These are phyloP conservation scores for Dipodascus albidus DNA, from an alignment of 805 yeast species.

Conservation along the genomic window DNA sequence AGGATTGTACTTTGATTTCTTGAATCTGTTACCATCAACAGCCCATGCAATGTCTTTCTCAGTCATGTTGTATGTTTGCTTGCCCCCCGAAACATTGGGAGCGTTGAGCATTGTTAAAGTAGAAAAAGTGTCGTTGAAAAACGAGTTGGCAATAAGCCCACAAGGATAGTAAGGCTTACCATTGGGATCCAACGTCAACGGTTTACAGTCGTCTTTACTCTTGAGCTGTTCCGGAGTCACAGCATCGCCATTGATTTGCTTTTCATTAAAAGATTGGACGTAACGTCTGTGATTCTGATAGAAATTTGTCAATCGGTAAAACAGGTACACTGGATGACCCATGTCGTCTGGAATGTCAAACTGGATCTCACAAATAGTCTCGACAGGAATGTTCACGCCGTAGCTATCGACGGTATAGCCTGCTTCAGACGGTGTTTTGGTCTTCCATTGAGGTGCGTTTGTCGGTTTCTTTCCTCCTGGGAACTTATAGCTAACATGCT, in stretches of 20 bases:
- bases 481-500: slow-evolving; percentile 53
- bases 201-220: slow-evolving; percentile 45
- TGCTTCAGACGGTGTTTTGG: slow-evolving; percentile 24
- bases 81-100: slow-evolving; percentile 20
- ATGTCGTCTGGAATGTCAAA: slow-evolving; percentile 66
- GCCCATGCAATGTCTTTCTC: slow-evolving; percentile 73
- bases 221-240: slow-evolving; percentile 40
- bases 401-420: slow-evolving; percentile 24
- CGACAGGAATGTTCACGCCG: slow-evolving; percentile 11
- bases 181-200: slow-evolving; percentile 39
- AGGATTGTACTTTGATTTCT: slow-evolving; percentile 57
- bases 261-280: slow-evolving; percentile 72
- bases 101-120: slow-evolving; percentile 31
- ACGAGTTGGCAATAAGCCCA: slow-evolving; percentile 87
- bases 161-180: slow-evolving; percentile 79
- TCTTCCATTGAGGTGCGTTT: slow-evolving; percentile 54
- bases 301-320: slow-evolving; percentile 81
- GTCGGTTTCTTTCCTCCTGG: slow-evolving; percentile 28
- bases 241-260: slow-evolving; percentile 71
- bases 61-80: slow-evolving; percentile 30
- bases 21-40: slow-evolving; percentile 60
- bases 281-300: slow-evolving; percentile 92
- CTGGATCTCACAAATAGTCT: slow-evolving; percentile 47
- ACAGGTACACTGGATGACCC: slow-evolving; percentile 60
- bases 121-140: slow-evolving; percentile 78